A percentile compares a stretch with the other conserved stretches of the same genome.
These are phyloP conservation scores for Mycena belliarum DNA, from an alignment of 768 basidiomycete genomes.

Conservation along the genomic window DNA sequence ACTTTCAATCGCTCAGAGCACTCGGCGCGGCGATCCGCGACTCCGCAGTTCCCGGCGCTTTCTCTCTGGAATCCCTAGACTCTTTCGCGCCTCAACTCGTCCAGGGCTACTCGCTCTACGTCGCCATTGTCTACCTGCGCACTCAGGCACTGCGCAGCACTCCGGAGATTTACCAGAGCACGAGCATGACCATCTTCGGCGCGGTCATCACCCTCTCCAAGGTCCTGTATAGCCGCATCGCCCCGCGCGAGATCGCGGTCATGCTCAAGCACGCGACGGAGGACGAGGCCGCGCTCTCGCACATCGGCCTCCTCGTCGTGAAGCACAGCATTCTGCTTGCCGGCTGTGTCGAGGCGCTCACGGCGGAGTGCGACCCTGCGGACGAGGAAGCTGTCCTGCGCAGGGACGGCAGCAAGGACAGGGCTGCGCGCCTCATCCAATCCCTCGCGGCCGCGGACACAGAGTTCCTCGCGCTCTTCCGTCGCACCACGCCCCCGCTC, in stretches of 20 bases:
- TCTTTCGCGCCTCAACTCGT: constrained; percentile 9
- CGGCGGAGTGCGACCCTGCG: neutral
- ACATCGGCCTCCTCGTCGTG: constrained; percentile 4
- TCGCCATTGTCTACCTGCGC: constrained; percentile 17
- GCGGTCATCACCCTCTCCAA: constrained; percentile 14
- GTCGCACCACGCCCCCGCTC: neutral
- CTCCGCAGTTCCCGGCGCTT: neutral
- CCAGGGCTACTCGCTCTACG: constrained; percentile 14
- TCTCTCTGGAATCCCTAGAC: constrained; percentile 9
- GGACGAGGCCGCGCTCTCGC: constrained; percentile 13
- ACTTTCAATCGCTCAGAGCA: neutral
- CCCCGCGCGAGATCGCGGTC: constrained; percentile 7
- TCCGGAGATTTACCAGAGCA: constrained; percentile 13
- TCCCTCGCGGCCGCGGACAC: neutral
- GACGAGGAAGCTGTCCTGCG: neutral
- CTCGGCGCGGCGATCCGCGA: constrained; percentile 7
- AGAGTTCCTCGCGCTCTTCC: constrained; percentile 8
- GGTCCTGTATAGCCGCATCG: constrained; percentile 13
- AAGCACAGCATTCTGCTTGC: constrained; percentile 5
- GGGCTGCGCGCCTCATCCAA: constrained; percentile 1
- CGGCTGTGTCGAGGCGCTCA: neutral
- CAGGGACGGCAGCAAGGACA: constrained; percentile 8
- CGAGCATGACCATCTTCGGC: constrained; percentile 11
- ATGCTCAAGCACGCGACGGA: constrained; percentile 11
- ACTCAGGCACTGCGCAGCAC: constrained; percentile 11